phyloP scores from a whole-genome alignment of 352 stramenopile genomes.

The Nothophytophthora sp. region DNA sequence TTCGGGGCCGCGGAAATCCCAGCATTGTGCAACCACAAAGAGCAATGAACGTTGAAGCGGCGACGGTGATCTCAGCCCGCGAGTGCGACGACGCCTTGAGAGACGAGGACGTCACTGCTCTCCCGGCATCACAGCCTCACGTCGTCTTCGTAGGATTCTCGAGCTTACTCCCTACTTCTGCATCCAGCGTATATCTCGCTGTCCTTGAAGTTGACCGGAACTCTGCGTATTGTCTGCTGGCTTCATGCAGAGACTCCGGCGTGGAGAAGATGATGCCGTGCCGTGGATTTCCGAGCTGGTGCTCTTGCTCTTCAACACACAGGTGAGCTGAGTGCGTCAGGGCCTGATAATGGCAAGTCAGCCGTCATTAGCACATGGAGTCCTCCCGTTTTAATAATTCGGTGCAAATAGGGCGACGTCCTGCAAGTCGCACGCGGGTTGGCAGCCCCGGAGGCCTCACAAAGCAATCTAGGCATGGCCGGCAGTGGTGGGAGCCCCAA shows the following conservation, averaged over 20 bases:
- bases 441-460: conserved; percentile 2
- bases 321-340: conserved; percentile 17
- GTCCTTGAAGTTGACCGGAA: not conserved
- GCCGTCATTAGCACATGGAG: no score
- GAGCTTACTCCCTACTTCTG: not conserved
- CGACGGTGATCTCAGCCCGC: conserved; percentile 8
- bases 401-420: conserved; percentile 31
- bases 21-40: conserved; percentile 11
- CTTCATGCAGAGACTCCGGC: conserved; percentile 29
- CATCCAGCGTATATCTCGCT: not conserved
- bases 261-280: conserved; percentile 26
- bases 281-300: conserved; percentile 53
- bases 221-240: not conserved
- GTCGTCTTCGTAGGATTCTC: conserved; percentile 48
- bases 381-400: no score
- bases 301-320: conserved; percentile 57
- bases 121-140: conserved; percentile 30
- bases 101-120: conserved; percentile 32
- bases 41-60: conserved; percentile 15
- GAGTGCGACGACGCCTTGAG: conserved; percentile 23
- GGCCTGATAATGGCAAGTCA: not conserved
- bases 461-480: not conserved
- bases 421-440: conserved; percentile 41
- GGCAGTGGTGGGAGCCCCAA: not conserved
- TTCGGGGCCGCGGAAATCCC: not conserved